Evolutionary conservation across 1,139 yeast species (phyloP).

Genomic region (Geotrichum armillariae): DNA sequence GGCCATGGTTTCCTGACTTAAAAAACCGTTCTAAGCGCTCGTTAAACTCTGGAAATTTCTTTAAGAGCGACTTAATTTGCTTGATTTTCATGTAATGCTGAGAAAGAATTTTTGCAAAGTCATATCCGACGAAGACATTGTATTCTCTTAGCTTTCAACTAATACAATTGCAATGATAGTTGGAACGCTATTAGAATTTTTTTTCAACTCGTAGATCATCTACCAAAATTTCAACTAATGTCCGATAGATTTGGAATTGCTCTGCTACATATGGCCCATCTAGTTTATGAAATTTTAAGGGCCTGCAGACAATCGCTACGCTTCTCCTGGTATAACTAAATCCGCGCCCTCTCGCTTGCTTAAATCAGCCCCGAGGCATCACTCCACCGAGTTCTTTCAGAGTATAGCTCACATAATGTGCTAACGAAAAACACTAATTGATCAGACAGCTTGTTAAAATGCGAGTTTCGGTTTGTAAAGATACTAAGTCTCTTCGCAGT

Average conservation of each 20-base stretch:
- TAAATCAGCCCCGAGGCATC: slow-evolving; percentile 11
- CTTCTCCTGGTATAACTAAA: slow-evolving; percentile 31
- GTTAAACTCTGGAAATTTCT: slow-evolving; percentile 57
- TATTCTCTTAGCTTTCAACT: slow-evolving; percentile 46
- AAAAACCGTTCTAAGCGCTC: slow-evolving; percentile 56
- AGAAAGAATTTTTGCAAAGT: slow-evolving; percentile 68
- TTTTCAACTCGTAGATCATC: slow-evolving; percentile 39
- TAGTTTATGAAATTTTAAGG: slow-evolving; percentile 48
- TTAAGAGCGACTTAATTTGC: slow-evolving; percentile 54
- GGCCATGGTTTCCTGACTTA: slow-evolving; percentile 49
- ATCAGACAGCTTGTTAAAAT: slow-evolving; percentile 23
- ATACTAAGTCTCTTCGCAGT: slow-evolving; percentile 25
- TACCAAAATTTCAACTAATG: slow-evolving; percentile 65
- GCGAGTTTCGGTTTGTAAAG: slow-evolving; percentile 18
- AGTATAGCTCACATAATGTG: slow-evolving; percentile 34
- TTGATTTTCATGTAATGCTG: slow-evolving; percentile 56
- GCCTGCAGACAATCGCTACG: slow-evolving; percentile 55
- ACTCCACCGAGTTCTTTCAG: slow-evolving; percentile 33
- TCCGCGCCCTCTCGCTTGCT: slow-evolving; percentile 26
- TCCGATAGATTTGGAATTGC: slow-evolving; percentile 60
- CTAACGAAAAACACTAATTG: slow-evolving; percentile 36
- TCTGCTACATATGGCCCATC: slow-evolving; percentile 70
- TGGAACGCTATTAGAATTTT: slow-evolving; percentile 32
- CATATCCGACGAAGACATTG: slow-evolving; percentile 63
- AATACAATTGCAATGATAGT: slow-evolving; percentile 31